These are phyloP conservation scores for Leccinum longicurvipes DNA, from an alignment of 768 basidiomycete genomes.

Conservation along the genomic window DNA sequence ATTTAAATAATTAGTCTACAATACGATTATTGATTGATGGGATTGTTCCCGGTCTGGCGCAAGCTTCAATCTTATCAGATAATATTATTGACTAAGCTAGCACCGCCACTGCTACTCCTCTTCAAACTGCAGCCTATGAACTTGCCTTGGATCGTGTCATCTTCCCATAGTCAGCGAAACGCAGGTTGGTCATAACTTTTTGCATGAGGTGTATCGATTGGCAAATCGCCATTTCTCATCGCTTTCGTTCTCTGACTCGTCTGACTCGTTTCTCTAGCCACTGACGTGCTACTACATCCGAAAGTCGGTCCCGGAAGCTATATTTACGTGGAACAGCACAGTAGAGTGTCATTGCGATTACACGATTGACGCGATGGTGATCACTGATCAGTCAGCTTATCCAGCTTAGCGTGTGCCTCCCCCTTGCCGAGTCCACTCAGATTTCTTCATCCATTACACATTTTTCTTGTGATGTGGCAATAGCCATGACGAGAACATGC, in stretches of 20 bases:
- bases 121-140: no score
- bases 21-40: not conserved
- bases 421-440: no score
- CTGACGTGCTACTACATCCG: no score
- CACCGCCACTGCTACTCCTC: no score
- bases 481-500: not conserved
- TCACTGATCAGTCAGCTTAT: not conserved
- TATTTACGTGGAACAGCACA: not conserved
- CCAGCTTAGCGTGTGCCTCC: no score
- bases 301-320: not conserved
- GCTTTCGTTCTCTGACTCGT: not conserved
- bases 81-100: not conserved
- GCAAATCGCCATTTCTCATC: not conserved
- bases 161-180: not conserved
- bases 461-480: not conserved
- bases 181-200: not conserved
- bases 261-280: not conserved
- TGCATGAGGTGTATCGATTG: not conserved
- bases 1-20: not conserved
- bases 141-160: no score
- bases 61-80: no score
- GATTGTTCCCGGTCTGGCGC: no score
- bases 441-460: not conserved
- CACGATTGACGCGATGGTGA: not conserved
- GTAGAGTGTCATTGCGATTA: not conserved